Percentiles rank a stretch among this genome's conserved stretches.
These are phyloP conservation scores for Tetracladium marchalianum DNA, from an alignment of 495 filamentous ascomycete genomes.

Conservation along the genomic window DNA sequence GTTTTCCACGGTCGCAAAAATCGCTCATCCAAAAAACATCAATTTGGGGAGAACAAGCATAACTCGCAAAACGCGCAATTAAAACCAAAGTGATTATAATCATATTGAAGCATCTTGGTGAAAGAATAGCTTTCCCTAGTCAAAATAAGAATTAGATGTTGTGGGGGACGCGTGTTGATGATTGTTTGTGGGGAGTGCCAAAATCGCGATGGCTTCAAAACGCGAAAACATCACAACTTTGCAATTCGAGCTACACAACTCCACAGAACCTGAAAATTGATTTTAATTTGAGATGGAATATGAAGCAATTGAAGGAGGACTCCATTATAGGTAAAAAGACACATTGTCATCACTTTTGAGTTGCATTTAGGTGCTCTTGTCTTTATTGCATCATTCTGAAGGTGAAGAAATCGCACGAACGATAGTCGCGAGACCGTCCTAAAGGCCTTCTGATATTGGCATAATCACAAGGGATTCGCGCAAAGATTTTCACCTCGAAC, in stretches of 20 bases:
- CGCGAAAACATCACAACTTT: slow-evolving; percentile 1
- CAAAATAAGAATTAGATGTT: slow-evolving; percentile 2
- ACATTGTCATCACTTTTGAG: background rate
- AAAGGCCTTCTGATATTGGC: background rate
- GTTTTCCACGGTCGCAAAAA: slow-evolving; percentile 11
- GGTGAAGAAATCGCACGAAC: background rate
- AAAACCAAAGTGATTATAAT: background rate
- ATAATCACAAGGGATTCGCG: background rate
- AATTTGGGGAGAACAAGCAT: slow-evolving; percentile 1
- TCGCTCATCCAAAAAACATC: slow-evolving; percentile 4
- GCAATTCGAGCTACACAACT: background rate
- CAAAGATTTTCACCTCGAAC: background rate
- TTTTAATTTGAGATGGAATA: background rate
- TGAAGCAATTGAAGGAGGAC: background rate
- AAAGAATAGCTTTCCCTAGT: background rate
- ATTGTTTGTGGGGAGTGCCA: slow-evolving; percentile 4
- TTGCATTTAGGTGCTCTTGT: background rate
- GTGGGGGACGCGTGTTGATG: slow-evolving; percentile 5
- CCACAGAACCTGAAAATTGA: background rate
- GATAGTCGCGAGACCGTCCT: background rate
- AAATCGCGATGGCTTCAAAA: slow-evolving; percentile 18
- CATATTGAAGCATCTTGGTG: background rate
- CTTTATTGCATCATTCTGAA: background rate
- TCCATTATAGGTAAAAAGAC: background rate
- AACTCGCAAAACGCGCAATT: background rate